phyloP scores from a whole-genome alignment of 1,284 basidiomycete species.

The Thecaphora thlaspeos region DNA sequence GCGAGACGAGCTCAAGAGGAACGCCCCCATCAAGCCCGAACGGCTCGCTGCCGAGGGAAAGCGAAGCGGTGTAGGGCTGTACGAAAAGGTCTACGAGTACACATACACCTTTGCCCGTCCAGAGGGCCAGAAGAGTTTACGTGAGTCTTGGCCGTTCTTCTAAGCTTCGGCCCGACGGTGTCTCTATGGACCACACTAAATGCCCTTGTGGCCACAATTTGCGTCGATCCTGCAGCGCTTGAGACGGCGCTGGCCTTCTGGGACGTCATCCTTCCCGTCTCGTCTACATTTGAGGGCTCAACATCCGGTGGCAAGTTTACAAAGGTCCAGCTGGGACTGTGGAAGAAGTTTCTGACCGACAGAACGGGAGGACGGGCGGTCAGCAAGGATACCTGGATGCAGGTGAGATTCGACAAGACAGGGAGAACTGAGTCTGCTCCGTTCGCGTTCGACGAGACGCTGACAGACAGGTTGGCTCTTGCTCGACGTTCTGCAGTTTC shows the following conservation, averaged over 20 bases:
- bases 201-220: conserved; percentile 22
- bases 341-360: conserved; percentile 77
- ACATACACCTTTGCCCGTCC: conserved; percentile 81
- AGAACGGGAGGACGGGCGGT: conserved; percentile 73
- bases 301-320: conserved; percentile 65
- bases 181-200: too few species aligned
- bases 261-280: conserved; percentile 77
- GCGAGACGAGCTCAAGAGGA: conserved; percentile 33
- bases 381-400: conserved; percentile 90
- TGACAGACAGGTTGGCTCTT: too few species aligned
- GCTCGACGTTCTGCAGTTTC: too few species aligned
- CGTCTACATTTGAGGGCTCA: conserved; percentile 65
- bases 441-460: too few species aligned
- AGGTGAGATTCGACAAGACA: too few species aligned
- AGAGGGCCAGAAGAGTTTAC: conserved; percentile 66
- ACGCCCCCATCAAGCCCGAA: conserved; percentile 34
- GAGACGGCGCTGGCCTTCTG: conserved; percentile 81
- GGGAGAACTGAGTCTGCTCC: too few species aligned
- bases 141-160: conserved; percentile 29
- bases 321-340: conserved; percentile 70
- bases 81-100: conserved; percentile 81
- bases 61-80: conserved; percentile 58
- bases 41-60: conserved; percentile 28
- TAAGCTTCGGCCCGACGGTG: too few species aligned
- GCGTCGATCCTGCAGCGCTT: conserved; percentile 61